Conservation (phyloP, 2,329 filamentous ascomycete species). For the Aspergillus aculeatinus region DNA sequence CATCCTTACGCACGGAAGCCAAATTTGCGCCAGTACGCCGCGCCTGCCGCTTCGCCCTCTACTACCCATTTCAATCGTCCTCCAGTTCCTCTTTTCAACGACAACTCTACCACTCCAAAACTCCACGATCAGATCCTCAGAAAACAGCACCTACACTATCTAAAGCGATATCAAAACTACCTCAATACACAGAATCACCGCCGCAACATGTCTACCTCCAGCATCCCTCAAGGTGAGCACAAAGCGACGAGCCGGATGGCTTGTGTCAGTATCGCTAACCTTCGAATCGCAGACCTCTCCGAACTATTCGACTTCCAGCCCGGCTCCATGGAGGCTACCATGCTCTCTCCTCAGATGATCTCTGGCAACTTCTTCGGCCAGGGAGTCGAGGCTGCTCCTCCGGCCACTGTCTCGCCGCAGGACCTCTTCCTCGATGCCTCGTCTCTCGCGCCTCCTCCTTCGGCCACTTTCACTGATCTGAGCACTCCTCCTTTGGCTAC, state of each 20-base stretch:
- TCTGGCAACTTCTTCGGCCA: conserved; percentile 46
- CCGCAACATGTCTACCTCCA: conserved; percentile 43
- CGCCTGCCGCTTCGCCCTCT: conserved; percentile 41
- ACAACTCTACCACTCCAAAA: conserved; percentile 31
- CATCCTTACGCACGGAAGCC: conserved; percentile 35
- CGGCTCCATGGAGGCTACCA: conserved; percentile 24
- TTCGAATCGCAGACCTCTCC: conserved; percentile 19
- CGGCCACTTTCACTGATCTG: conserved; percentile 75
- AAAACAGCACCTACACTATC: background rate
- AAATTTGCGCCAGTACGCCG: conserved; percentile 34
- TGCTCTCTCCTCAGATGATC: conserved; percentile 29
- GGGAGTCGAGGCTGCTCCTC: conserved; percentile 38
- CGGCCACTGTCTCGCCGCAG: conserved; percentile 76
- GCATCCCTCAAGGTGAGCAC: conserved; percentile 38
- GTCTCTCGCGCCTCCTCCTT: conserved; percentile 63
- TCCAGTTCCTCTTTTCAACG: conserved; percentile 41
- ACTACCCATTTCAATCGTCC: conserved; percentile 36
- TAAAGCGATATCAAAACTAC: background rate
- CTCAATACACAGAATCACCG: conserved; percentile 20
- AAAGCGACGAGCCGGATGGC: background rate
- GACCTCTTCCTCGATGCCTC: conserved; percentile 75
- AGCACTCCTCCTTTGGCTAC: conserved; percentile 82
- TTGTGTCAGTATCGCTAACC: conserved; percentile 23
- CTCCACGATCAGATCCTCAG: conserved; percentile 24
- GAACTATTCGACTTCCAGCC: conserved; percentile 34